Evolutionary conservation across 2,329 filamentous ascomycete genomes (phyloP).

Genomic region (Talaromyces islandicus): DNA sequence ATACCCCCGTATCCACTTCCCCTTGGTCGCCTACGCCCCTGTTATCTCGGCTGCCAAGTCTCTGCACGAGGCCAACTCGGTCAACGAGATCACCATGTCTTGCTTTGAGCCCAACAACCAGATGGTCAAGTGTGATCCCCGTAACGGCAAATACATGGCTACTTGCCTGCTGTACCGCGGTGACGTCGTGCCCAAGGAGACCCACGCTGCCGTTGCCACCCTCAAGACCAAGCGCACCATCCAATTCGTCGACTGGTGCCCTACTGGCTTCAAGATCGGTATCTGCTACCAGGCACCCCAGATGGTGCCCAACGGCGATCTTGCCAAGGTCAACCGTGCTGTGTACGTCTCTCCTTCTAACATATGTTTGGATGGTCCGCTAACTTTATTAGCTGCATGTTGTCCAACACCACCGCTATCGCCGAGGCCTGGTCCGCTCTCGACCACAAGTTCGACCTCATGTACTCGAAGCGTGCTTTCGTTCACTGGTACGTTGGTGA

Average conservation of each 20-base stretch:
- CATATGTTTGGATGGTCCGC: neutral
- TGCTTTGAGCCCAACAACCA: constrained; percentile 99
- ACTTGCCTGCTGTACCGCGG: constrained; percentile 97
- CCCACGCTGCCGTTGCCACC: constrained; percentile 83
- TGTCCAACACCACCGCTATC: constrained; percentile 90
- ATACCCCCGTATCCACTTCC: constrained; percentile 99
- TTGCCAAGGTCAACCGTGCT: constrained; percentile 96
- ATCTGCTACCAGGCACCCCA: constrained; percentile 99
- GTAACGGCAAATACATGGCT: constrained; percentile 99
- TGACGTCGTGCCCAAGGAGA: constrained; percentile 95
- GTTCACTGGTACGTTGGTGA: constrained; percentile 99
- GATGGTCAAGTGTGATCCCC: constrained; percentile 99
- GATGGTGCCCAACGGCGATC: constrained; percentile 92
- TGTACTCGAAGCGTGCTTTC: constrained; percentile 99
- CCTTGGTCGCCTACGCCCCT: constrained; percentile 90
- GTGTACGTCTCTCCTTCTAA: constrained; percentile 60
- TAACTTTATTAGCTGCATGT: constrained; percentile 68
- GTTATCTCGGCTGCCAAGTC: constrained; percentile 94
- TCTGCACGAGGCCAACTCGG: constrained; percentile 94
- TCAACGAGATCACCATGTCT: constrained; percentile 96
- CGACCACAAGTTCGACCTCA: constrained; percentile 97
- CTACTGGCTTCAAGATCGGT: constrained; percentile 99
- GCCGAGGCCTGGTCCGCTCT: constrained; percentile 96
- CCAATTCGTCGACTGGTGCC: constrained; percentile 99
- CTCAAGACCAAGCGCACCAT: constrained; percentile 99